Evolutionary conservation across 257 asterid genomes (phyloP), one percentile per base, ranked within the genome.

Genomic region (Gentiana macrophylla): DNA sequence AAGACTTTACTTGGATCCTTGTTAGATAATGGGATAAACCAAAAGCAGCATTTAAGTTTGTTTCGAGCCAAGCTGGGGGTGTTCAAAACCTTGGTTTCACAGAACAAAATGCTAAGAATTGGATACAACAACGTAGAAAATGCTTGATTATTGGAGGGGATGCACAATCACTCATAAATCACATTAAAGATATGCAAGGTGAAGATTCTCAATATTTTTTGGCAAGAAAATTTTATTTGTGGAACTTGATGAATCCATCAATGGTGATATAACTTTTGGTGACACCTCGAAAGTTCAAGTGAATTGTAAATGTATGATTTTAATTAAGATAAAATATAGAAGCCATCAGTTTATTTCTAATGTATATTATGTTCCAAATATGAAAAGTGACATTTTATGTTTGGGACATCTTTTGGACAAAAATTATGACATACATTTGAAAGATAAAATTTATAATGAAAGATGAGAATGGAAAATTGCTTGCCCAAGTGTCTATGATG

Each of bases 341-440:
- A 15, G 46, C 2, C 48, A 44, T 44, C 36, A 15, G 3, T 54
- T 59, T 4, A 55, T 54, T 2, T 38, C 46, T 0, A 2, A 63
- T 59, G 56, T 64, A 24, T 49, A 54, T 12, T 70, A 47, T 32
- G 24, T 46, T 35, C 46, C 64, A 3, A 53, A 49, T 11, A 37
- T 64, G 36, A 47, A 59, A 33, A 34, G 10, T 2, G 52, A 35
- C 11, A 51, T 45, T 12, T 66, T 52, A 35, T 43, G 56, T 37
- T 12, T 53, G 35, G 65, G 56, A 2, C 57, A 66, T 36, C 52
- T 60, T 8, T 5, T 66, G 4, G 62, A 66, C 11, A 60, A 53
- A 7, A 6, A 35, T 6, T 57, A 50, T 8, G 47, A 8, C 3
- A 50, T 64, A 37, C 48, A n/a, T 33, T 8, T 38, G 35, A 43